Evolutionary conservation across 2,329 filamentous ascomycete species (phyloP).

Genomic region (Raffaelea arxii): DNA sequence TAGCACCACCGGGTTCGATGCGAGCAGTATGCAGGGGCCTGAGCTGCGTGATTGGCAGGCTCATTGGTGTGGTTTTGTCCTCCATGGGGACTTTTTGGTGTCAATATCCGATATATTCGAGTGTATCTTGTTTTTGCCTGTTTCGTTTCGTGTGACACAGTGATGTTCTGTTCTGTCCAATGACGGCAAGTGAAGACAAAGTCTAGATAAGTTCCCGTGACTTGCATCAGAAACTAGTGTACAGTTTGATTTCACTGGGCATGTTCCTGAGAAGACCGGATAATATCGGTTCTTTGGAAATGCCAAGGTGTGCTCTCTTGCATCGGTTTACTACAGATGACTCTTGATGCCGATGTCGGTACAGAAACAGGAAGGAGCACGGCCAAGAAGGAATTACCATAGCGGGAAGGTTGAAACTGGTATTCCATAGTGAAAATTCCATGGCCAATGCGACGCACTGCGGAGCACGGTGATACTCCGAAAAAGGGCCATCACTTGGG

Average conservation of each 20-base stretch:
- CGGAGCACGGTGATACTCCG: no score
- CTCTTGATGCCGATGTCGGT: neutral
- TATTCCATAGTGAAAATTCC: no score
- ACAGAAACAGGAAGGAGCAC: neutral
- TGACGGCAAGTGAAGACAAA: neutral
- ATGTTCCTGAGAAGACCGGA: neutral
- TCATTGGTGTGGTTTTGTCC: neutral
- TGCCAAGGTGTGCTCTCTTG: neutral
- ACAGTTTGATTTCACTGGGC: neutral
- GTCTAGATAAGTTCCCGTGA: neutral
- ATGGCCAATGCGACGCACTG: no score
- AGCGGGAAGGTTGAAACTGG: neutral
- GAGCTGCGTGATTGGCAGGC: constrained; percentile 1
- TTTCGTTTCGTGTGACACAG: neutral
- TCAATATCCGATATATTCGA: neutral
- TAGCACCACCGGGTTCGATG: neutral
- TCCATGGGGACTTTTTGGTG: neutral
- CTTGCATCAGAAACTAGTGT: neutral
- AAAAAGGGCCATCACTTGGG: no score
- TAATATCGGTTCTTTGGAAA: neutral
- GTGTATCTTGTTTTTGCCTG: neutral
- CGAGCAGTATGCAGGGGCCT: neutral
- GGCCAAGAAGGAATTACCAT: neutral
- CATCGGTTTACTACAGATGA: neutral
- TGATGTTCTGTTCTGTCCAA: no score